Percentiles rank a stretch among this genome's conserved stretches.
Conservation (phyloP, 2,329 filamentous ascomycete species). For the Westerdykella aurantiaca region DNA sequence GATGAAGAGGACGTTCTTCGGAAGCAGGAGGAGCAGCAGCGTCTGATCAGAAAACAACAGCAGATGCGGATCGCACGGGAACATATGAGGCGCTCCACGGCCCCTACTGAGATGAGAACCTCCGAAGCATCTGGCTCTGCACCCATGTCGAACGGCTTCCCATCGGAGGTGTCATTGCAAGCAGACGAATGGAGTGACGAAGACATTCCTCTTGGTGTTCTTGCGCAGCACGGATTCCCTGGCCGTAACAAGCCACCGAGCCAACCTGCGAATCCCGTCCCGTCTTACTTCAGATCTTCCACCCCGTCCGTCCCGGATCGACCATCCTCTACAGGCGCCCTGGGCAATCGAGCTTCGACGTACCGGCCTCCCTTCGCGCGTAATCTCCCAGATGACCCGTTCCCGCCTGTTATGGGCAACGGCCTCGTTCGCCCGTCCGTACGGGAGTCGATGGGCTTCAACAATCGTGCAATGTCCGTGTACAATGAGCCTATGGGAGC, state of each 20-base stretch:
- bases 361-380: constrained; percentile 33
- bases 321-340: constrained; percentile 28
- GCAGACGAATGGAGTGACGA: constrained; percentile 36
- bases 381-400: constrained; percentile 32
- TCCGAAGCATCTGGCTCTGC: constrained; percentile 4
- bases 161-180: constrained; percentile 31
- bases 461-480: constrained; percentile 28
- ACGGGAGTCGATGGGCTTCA: constrained; percentile 36
- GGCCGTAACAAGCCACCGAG: constrained; percentile 23
- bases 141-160: constrained; percentile 26
- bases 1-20: constrained; percentile 32
- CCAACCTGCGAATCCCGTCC: constrained; percentile 26
- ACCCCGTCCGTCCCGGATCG: constrained; percentile 21
- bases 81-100: constrained; percentile 32
- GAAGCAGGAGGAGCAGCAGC: constrained; percentile 29
- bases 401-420: constrained; percentile 28
- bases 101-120: constrained; percentile 1
- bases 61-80: constrained; percentile 32
- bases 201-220: constrained; percentile 36
- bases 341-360: constrained; percentile 15
- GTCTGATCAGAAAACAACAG: constrained; percentile 27
- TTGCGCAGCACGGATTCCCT: constrained; percentile 35
- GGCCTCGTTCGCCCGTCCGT: constrained; percentile 29
- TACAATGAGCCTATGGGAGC: constrained; percentile 26
- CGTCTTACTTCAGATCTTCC: constrained; percentile 22